Conservation (phyloP, 164 flowering plant genomes). For the Vitis riparia region DNA sequence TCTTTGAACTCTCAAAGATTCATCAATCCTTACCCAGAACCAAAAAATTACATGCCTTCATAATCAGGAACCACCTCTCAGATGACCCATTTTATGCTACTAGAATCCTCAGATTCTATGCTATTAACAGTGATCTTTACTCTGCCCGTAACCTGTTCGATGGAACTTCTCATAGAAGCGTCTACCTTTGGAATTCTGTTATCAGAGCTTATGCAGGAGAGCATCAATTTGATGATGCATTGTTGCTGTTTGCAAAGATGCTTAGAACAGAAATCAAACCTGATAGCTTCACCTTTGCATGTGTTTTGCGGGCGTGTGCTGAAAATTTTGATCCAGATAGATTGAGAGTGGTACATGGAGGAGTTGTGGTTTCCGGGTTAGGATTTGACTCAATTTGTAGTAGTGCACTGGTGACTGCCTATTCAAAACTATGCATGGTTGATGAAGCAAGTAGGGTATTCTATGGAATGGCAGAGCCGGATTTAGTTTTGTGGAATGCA, state of each 20-base stretch:
- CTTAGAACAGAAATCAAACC: slow-evolving; percentile 44
- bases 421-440: slow-evolving; percentile 55
- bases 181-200: slow-evolving; percentile 84
- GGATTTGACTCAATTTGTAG: slow-evolving; percentile 44
- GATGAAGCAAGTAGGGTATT: slow-evolving; percentile 60
- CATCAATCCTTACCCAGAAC: slow-evolving; percentile 43
- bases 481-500: slow-evolving; percentile 73
- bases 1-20: slow-evolving; percentile 47
- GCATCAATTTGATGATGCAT: slow-evolving; percentile 36
- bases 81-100: slow-evolving; percentile 75
- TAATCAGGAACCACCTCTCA: slow-evolving; percentile 40
- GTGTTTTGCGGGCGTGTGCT: slow-evolving; percentile 56
- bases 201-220: slow-evolving; percentile 68
- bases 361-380: slow-evolving; percentile 45
- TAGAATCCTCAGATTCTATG: slow-evolving; percentile 53
- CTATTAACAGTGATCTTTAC: slow-evolving; percentile 39
- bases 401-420: slow-evolving; percentile 70
- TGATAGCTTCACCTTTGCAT: slow-evolving; percentile 73
- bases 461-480: slow-evolving; percentile 43
- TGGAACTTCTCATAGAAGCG: slow-evolving; percentile 45
- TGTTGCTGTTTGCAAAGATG: slow-evolving; percentile 51
- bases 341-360: slow-evolving; percentile 53
- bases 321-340: slow-evolving; percentile 37
- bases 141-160: slow-evolving; percentile 68
- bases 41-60: slow-evolving; percentile 55